These are phyloP conservation scores for Cryptomeria japonica DNA, from an alignment of 75 land plant genomes.

Conservation along the genomic window DNA sequence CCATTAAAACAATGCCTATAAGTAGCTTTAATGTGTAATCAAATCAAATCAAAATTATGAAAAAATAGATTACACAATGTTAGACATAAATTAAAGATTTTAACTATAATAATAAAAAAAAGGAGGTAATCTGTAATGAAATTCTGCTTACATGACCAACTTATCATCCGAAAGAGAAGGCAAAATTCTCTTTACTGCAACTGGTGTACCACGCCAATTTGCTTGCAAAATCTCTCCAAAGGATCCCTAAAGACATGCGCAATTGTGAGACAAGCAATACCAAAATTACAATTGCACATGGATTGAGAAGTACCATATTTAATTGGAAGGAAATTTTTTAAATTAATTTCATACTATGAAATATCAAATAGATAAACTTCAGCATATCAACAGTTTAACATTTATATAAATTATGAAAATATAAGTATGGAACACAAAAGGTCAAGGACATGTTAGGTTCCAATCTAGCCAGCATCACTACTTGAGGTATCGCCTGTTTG, in stretches of 20 bases:
- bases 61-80: not conserved
- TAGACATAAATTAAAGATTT: no score
- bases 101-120: not conserved
- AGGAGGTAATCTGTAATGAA: not conserved
- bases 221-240: conserved; percentile 93
- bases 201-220: conserved; percentile 93
- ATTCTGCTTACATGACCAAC: conserved; percentile 69
- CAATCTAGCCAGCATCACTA: not conserved
- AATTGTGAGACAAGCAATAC: not conserved
- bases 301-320: not conserved
- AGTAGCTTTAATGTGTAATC: not conserved
- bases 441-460: not conserved
- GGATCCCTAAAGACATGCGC: conserved; percentile 60
- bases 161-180: conserved; percentile 92
- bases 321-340: not conserved
- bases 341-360: not conserved
- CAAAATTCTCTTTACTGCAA: conserved; percentile 91
- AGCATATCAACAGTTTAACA: not conserved
- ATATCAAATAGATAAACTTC: not conserved
- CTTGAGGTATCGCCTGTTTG: not conserved
- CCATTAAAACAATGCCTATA: not conserved
- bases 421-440: not conserved
- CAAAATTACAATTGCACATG: not conserved
- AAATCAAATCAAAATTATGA: not conserved
- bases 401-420: not conserved